A percentile compares a stretch with the other conserved stretches of the same genome.
Conservation (phyloP, 257 asterid species). For the Rhazya stricta region DNA sequence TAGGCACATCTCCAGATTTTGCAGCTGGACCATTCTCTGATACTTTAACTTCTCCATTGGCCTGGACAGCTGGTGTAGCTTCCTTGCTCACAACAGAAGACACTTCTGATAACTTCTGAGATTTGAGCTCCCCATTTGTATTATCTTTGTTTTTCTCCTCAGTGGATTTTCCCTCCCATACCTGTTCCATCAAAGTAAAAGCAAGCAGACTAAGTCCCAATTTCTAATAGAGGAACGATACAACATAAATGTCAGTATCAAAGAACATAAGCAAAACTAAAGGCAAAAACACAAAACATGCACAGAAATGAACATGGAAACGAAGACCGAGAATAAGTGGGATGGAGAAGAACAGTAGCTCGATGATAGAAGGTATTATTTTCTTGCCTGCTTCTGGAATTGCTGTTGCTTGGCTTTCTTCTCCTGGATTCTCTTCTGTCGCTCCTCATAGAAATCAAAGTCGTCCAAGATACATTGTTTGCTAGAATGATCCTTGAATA, state of each 20-base stretch:
- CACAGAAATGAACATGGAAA: not conserved
- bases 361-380: not conserved
- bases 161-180: conserved; percentile 5
- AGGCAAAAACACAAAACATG: no score
- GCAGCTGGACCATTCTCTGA: conserved; percentile 3
- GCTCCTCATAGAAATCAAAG: conserved; percentile 66
- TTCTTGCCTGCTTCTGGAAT: conserved; percentile 9
- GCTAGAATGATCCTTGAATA: conserved; percentile 51
- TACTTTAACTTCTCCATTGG: conserved; percentile 6
- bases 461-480: conserved; percentile 63
- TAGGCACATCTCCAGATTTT: conserved; percentile 4
- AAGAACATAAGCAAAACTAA: not conserved
- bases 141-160: conserved; percentile 4
- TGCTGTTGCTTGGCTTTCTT: conserved; percentile 14
- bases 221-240: not conserved
- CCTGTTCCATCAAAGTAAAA: conserved; percentile 1
- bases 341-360: not conserved
- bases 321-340: not conserved
- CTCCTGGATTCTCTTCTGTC: conserved; percentile 36
- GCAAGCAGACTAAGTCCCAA: not conserved
- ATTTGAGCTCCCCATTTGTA: not conserved
- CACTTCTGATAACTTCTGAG: conserved; percentile 1
- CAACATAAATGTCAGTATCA: not conserved
- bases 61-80: not conserved
- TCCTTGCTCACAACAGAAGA: not conserved